Conservation (phyloP, 176 grass and related monocot genomes). For the Zoysia japonica region DNA sequence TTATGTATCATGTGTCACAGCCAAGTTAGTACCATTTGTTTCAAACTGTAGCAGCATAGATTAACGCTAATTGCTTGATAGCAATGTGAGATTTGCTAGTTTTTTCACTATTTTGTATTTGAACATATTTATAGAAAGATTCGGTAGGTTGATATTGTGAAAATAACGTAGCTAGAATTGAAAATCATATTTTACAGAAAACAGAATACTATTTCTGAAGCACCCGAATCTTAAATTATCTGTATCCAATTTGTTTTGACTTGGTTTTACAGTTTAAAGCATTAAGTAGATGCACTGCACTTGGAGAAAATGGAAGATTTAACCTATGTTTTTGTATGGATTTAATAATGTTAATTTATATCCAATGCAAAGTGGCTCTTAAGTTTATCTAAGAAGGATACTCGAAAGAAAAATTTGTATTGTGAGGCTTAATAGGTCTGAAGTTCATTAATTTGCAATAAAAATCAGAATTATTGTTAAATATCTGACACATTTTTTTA, state of each 20-base stretch:
- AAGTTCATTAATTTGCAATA: not conserved
- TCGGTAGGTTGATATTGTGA: not conserved
- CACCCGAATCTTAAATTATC: not conserved
- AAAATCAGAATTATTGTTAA: not conserved
- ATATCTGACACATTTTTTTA: not conserved
- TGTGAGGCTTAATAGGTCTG: not conserved
- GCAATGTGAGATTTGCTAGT: not conserved
- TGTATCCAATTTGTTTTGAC: constrained; percentile 2
- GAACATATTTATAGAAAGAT: not conserved
- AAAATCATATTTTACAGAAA: not conserved
- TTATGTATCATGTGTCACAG: constrained; percentile 29
- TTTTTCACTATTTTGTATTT: constrained; percentile 13
- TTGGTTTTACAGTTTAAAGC: not conserved
- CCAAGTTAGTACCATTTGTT: constrained; percentile 20
- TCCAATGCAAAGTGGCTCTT: not conserved
- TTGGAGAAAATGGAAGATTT: constrained; percentile 1
- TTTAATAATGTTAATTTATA: not conserved
- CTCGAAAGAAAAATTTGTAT: not conserved
- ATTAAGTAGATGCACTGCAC: not conserved
- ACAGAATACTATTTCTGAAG: not conserved
- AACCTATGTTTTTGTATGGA: not conserved
- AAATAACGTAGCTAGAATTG: constrained; percentile 3
- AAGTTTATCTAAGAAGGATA: not conserved
- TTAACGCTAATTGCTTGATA: not conserved
- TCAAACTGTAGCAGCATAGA: not conserved